Base-by-base conservation (phyloP, 2,329 filamentous ascomycete species). In the Trichoderma afroharzianum region DNA sequence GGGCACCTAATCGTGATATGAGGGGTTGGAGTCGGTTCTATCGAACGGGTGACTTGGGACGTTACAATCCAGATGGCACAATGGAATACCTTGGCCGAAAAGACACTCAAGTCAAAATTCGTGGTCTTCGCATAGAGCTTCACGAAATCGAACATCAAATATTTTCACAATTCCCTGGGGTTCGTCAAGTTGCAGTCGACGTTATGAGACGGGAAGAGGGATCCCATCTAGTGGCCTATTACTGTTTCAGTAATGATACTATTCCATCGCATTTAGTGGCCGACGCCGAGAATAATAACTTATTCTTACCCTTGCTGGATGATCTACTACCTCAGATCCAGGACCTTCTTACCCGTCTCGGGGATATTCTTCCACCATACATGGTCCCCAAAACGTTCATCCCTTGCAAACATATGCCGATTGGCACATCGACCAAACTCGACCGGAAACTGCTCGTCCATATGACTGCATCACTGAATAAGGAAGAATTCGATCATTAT, bases 21-120 rank as follows among this genome's bases (percentile, higher is more conserved):
- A n/a, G 9, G n/a, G 18, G 1, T 2, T 70, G 68, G 68, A 26
- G 18, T 18, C 68, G 61, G 0, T 72, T 83, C 3, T 87, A 86
- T 73, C 82, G 81, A 71, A 85, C 84, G 2, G 85, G 85, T 6
- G 85, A 87, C 72, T 76, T 86, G 8, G 84, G 78, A 1, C 76
- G 76, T 59, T 84, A 84, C 30, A 76, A 81, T 47, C 75, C 77
- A 0, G 71, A 73, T n/a, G 74, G 68, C 18, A 57, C 43, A 4
- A 9, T 70, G 6, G 68, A 70, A 24, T 43, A 53, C 7, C 5
- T 9, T n/a, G 47, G 59, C 3, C 68, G 68, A 6, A 70, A 70
- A 15, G 68, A 70, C 1, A 64, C 43, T 6, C 68, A 70, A 21
- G 47, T 70, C 7, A 70, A 70, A 24, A 63, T 70, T 30, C 68